Evolutionary conservation across 768 basidiomycete species (phyloP), one percentile per base, ranked within the genome.

Genomic region (Mycena sanguinolenta): DNA sequence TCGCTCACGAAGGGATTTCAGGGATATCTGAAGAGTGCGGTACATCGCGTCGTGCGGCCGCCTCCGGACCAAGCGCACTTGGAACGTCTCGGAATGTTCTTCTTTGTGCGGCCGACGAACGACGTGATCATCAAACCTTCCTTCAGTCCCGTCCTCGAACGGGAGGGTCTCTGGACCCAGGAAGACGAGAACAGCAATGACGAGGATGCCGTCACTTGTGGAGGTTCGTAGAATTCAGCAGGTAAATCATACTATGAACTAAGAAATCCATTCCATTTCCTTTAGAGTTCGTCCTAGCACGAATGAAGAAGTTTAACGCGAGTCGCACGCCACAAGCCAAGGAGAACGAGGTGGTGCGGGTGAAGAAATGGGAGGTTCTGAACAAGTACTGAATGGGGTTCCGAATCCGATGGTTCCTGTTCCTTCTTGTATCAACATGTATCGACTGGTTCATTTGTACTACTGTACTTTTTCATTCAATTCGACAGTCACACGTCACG

Each of bases 21-120:
- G 44, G 85, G 85, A 13, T 87, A 80, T 71, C 83, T 87, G 76
- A 85, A 84, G 71, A 84, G 81, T 55, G 84, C 86, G 1, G 79
- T 87, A 49, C 86, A 88, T 67, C 82, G 86, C 9, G 87, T 89
- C 8, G 78, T 84, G 10, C 84, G 83, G 32, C 87, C 87, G 0
- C 87, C 86, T 7, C 71, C 76, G 0, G 86, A 87, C 67, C 87
- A 88, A 70, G 81, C 74, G 13, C 75, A 79, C 38, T 76, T 81
- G 66, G 77, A 82, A 16, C 82, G 87, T 2, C 76, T 87, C 0
- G 86, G 86, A 2, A 74, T 84, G 8, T 83, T 86, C 71, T 88
- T 87, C 75, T 89, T 88, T 54, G 78, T 78, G 30, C 75, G 81
- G 68, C 79, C 82, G 0, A 83, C 85, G 50, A 82, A 87, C 70